Percentiles rank a stretch among this genome's conserved stretches.
Evolutionary conservation across 345 rosid genomes (phyloP).

Genomic region (Heritiera fomes): DNA sequence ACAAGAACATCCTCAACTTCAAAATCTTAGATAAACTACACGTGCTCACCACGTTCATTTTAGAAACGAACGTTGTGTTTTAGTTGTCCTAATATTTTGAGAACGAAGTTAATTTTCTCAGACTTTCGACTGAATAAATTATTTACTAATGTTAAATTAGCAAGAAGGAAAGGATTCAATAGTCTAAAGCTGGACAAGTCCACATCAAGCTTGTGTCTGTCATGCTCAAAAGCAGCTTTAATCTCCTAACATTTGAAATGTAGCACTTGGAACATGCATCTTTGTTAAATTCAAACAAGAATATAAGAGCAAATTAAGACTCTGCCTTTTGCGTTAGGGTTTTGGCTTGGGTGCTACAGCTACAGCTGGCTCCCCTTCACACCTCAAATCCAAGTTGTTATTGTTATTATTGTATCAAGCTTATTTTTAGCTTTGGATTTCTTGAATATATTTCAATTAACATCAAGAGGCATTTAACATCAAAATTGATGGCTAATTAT

Average conservation of each 20-base stretch:
- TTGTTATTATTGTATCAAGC: no score
- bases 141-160: no score
- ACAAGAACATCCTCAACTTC: neutral
- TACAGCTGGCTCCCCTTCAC: neutral
- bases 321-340: neutral
- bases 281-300: neutral
- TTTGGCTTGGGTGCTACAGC: neutral
- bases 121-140: no score
- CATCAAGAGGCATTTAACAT: no score
- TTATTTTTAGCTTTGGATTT: no score
- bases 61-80: neutral
- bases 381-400: neutral
- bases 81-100: no score
- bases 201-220: neutral
- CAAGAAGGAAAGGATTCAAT: no score
- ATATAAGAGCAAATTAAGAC: neutral
- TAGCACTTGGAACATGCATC: neutral
- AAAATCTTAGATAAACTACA: neutral
- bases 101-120: no score
- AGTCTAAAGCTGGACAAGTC: no score
- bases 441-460: no score
- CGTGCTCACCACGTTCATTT: neutral
- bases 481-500: no score
- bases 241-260: neutral
- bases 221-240: neutral